phyloP scores from a whole-genome alignment of 2,329 filamentous ascomycete genomes.

The Microdochium nivale region DNA sequence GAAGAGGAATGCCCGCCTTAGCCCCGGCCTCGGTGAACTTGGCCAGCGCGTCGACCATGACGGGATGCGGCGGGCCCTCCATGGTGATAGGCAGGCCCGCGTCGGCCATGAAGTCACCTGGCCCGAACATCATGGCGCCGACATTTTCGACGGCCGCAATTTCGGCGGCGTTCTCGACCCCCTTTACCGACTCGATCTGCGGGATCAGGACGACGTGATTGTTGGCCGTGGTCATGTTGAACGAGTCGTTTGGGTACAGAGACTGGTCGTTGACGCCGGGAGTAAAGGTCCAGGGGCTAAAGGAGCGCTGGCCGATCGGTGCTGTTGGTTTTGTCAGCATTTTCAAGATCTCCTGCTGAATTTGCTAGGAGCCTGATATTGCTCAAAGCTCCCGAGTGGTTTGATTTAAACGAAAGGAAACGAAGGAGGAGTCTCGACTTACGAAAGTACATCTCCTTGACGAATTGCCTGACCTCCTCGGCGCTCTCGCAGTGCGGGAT shows the following conservation, averaged over 20 bases:
- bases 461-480: conserved; percentile 10
- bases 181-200: conserved; percentile 13
- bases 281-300: conserved; percentile 11
- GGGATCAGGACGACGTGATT: conserved; percentile 11
- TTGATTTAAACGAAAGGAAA: not conserved
- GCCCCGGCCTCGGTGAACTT: conserved; percentile 3
- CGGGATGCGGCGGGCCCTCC: conserved; percentile 2
- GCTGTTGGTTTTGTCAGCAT: too few species aligned
- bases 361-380: too few species aligned
- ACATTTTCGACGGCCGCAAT: conserved; percentile 10
- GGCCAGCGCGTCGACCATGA: conserved; percentile 6
- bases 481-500: conserved; percentile 12
- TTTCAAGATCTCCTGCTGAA: too few species aligned
- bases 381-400: not conserved
- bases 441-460: conserved; percentile 12
- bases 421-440: not conserved
- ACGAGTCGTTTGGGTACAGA: conserved; percentile 10
- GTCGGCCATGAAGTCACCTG: conserved; percentile 9
- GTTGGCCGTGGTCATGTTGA: conserved; percentile 13
- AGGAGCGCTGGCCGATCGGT: conserved; percentile 8
- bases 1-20: conserved; percentile 8
- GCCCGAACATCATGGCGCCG: conserved; percentile 10
- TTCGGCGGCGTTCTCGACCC: conserved; percentile 12
- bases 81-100: conserved; percentile 6
- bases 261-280: conserved; percentile 11